Conservation (phyloP, 2,329 filamentous ascomycete species). For the Penicillium decumbens region DNA sequence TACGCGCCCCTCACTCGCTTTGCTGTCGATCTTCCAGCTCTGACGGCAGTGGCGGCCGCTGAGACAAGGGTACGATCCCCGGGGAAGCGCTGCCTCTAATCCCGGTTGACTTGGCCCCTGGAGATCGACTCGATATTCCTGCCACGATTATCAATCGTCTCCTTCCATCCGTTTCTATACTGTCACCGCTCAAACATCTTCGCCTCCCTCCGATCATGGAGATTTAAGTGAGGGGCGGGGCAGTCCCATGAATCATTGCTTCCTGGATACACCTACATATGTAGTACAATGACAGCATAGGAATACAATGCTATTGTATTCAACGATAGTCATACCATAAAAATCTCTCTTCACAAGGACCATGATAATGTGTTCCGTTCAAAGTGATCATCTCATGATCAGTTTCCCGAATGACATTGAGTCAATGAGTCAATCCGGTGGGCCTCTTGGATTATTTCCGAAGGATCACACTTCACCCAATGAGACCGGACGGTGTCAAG, state of each 20-base stretch:
- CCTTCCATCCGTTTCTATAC: conserved; percentile 19
- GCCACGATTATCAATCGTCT: conserved; percentile 13
- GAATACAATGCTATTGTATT: neutral
- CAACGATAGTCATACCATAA: neutral
- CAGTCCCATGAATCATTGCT: neutral
- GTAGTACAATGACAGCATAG: neutral
- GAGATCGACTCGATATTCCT: neutral
- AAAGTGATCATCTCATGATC: neutral
- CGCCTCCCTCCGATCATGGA: conserved; percentile 5
- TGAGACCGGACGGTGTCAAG: conserved; percentile 8
- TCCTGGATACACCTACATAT: neutral
- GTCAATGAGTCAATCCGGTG: conserved; percentile 12
- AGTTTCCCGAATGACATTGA: conserved; percentile 1
- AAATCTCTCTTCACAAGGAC: neutral
- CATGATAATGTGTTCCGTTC: neutral
- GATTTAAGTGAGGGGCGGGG: neutral
- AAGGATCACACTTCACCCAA: conserved; percentile 15
- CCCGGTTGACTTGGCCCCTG: conserved; percentile 2
- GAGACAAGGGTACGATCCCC: conserved; percentile 12
- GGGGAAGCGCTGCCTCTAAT: conserved; percentile 1
- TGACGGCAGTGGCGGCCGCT: conserved; percentile 23
- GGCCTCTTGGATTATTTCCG: conserved; percentile 11
- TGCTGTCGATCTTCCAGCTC: conserved; percentile 19
- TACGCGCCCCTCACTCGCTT: neutral
- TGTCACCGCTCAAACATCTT: conserved; percentile 10